Base-by-base conservation (phyloP, 441 rosid genomes). In the Monsonia emarginata region DNA sequence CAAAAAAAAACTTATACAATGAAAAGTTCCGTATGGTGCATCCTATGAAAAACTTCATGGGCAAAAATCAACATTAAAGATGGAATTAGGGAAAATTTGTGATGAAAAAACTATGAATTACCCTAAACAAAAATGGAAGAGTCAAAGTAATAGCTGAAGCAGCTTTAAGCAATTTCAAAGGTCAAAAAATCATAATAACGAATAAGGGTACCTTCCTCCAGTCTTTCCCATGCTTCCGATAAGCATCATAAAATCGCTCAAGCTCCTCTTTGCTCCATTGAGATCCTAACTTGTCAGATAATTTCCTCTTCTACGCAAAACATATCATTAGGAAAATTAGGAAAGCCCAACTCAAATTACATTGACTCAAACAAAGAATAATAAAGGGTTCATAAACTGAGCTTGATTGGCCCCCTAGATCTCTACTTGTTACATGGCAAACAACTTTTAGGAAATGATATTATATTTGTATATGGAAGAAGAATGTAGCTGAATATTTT, bases 241-340 rank as follows among this genome's bases (percentile, higher is more conserved):
- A 91, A 60, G 93, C 89, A 56, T 82, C 86, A 80, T 95, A 95
- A 76, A 91, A 91, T 42, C 75, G 84, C 74, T 80, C 86, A 27
- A 95, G 92, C 81, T 95, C 99, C 24, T 52, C 84, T 66, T 82
- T 79, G 61, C 82, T 88, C 98, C 99, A 95, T 65, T 82, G 91
- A 72, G 86, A 82, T 70, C 99, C 99, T 65, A 91, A 76, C 75
- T 83, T 87, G 72, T 88, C 93, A 57, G 82, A 65, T 65, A 85
- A 73, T 70, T 83, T 94, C 83, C 73, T 86, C 88, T 85, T 82
- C 89, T 81, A 70, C 1, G 61, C 18, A 67, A 65, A 57, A 73
- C 64, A 75, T 30, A 71, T 16, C 27, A 67, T 30, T 40, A 64
- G 64, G 60, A 61, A 28, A 42, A 32, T 3, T 57, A 31, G 11